A percentile compares a stretch with the other conserved stretches of the same genome.
Evolutionary conservation across 164 flowering plant species (phyloP).

Genomic region (Kalanchoe fedtschenkoi): DNA sequence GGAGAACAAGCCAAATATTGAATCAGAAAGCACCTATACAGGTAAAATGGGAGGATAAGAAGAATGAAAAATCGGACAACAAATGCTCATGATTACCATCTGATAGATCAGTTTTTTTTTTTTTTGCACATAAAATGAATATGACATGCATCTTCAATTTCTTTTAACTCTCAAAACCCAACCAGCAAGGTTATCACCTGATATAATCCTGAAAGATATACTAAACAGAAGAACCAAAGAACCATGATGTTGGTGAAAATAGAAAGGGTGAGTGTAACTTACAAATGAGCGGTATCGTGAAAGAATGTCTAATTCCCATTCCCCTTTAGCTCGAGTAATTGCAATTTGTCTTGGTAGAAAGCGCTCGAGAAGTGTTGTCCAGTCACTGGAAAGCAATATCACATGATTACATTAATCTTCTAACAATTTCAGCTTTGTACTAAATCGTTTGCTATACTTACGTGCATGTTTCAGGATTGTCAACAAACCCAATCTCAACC

Average conservation of each 20-base stretch:
- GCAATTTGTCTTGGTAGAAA: constrained; percentile 95
- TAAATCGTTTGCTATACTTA: constrained; percentile 24
- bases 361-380: constrained; percentile 89
- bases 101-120: too few relatives aligned
- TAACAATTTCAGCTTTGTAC: not conserved
- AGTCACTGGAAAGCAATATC: constrained; percentile 50
- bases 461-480: constrained; percentile 76
- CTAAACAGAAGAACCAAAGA: not conserved
- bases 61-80: constrained; percentile 32
- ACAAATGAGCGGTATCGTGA: constrained; percentile 81
- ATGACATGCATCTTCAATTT: too few relatives aligned
- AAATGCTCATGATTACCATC: too few relatives aligned
- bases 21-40: constrained; percentile 20
- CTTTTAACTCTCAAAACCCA: not conserved
- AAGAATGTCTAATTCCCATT: constrained; percentile 91
- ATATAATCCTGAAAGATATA: not conserved
- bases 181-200: not conserved
- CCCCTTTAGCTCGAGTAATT: constrained; percentile 79
- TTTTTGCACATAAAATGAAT: not conserved
- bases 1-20: not conserved
- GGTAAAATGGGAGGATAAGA: constrained; percentile 11
- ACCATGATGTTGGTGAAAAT: not conserved
- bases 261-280: not conserved
- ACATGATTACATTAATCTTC: not conserved
- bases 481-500: constrained; percentile 80